Evolutionary conservation across 345 rosid genomes (phyloP).

Genomic region (Citrus sp.): DNA sequence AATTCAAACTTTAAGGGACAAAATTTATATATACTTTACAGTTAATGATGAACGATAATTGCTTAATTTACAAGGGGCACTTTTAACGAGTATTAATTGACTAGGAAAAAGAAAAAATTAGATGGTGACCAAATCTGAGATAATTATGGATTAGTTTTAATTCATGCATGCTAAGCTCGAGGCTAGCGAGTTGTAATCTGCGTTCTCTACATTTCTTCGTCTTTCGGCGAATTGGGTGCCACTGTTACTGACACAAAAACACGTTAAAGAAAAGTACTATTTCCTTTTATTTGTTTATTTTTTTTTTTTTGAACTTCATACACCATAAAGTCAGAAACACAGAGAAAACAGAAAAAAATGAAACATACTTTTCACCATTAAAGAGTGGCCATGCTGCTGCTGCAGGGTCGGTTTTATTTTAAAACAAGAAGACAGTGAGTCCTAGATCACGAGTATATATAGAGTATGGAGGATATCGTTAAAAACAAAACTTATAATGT

Average conservation of each 20-base stretch:
- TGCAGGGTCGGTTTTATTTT: background rate
- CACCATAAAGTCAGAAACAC: background rate
- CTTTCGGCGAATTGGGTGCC: slow-evolving; percentile 16
- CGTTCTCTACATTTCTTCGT: background rate
- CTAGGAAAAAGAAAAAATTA: too few species aligned
- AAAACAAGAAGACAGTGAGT: background rate
- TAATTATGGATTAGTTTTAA: background rate
- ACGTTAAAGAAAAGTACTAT: slow-evolving; percentile 4
- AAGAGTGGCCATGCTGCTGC: background rate
- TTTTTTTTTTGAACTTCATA: background rate
- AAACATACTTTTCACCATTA: slow-evolving; percentile 15
- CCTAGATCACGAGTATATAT: background rate
- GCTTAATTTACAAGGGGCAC: too few species aligned
- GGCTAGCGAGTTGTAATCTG: background rate
- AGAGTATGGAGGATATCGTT: background rate
- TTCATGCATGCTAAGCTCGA: background rate
- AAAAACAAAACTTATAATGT: background rate
- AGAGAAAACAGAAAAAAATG: background rate
- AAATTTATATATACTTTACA: background rate
- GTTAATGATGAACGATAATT: background rate
- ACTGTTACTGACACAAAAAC: slow-evolving; percentile 23
- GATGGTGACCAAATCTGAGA: background rate
- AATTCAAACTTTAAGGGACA: background rate
- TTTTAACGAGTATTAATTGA: too few species aligned
- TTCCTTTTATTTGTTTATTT: background rate